Conservation (phyloP, 2,329 filamentous ascomycete genomes). For the Cytospora leucostoma region DNA sequence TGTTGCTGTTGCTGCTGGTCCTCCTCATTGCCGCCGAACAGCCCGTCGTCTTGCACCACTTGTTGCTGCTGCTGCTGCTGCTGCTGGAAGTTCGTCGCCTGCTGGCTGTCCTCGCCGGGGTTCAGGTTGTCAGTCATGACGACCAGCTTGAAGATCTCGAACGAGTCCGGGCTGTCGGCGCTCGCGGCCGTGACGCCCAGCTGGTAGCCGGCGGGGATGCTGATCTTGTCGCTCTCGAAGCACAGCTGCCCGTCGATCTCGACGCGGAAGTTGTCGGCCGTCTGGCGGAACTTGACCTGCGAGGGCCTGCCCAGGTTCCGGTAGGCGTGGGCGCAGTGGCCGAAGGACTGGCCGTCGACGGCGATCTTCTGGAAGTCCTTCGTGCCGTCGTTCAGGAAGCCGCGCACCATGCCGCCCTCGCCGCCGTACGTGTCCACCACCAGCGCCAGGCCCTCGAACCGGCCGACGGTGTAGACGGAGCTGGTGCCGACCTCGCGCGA, state of each 20-base stretch:
- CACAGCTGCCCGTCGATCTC: slow-evolving; percentile 77
- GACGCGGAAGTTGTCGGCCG: slow-evolving; percentile 68
- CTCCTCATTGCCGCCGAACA: slow-evolving; percentile 31
- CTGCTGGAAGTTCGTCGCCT: slow-evolving; percentile 26
- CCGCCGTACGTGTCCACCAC: slow-evolving; percentile 84
- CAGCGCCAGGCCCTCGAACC: slow-evolving; percentile 88
- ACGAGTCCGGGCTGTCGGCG: slow-evolving; percentile 89
- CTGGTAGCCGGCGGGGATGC: slow-evolving; percentile 76
- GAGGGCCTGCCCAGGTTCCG: slow-evolving; percentile 87
- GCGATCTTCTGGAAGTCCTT: slow-evolving; percentile 78
- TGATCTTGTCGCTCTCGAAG: slow-evolving; percentile 80
- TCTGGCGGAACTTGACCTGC: slow-evolving; percentile 72
- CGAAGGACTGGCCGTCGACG: slow-evolving; percentile 86
- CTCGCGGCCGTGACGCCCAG: slow-evolving; percentile 88
- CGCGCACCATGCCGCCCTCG: slow-evolving; percentile 76
- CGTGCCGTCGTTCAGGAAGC: slow-evolving; percentile 89
- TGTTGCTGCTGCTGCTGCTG: slow-evolving; percentile 37
- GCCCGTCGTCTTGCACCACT: slow-evolving; percentile 21
- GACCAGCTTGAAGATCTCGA: slow-evolving; percentile 87
- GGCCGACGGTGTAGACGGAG: slow-evolving; percentile 81
- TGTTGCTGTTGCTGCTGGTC: slow-evolving; percentile 39
- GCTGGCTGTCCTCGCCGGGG: slow-evolving; percentile 31
- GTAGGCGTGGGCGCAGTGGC: slow-evolving; percentile 87
- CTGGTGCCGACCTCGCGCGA: slow-evolving; percentile 64
- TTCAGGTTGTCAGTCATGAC: slow-evolving; percentile 60